Conservation (phyloP, 768 basidiomycete species). For the Podaxis sp. region DNA sequence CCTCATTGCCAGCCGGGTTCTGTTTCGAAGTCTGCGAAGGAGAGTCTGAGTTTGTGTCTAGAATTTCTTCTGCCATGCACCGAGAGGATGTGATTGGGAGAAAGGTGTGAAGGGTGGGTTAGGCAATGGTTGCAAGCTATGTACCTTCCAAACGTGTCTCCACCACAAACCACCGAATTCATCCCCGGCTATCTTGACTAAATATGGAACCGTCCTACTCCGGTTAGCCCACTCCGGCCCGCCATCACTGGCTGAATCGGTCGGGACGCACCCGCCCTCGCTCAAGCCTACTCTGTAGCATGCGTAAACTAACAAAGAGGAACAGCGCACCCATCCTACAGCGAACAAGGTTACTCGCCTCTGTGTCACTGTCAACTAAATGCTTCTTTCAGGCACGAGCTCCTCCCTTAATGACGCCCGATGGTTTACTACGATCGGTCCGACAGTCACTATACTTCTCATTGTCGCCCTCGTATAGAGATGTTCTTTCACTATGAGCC, state of each 20-base stretch:
- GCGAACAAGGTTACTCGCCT: too few species aligned
- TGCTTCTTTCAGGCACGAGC: background rate
- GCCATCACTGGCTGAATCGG: background rate
- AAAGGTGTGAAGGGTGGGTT: constrained; percentile 2
- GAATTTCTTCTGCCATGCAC: constrained; percentile 19
- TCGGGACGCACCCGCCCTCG: background rate
- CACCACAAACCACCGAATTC: background rate
- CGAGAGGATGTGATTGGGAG: constrained; percentile 7
- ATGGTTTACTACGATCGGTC: too few species aligned
- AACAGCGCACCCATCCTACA: too few species aligned
- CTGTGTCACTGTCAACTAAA: background rate
- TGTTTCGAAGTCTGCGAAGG: background rate
- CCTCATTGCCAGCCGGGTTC: background rate
- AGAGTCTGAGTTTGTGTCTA: background rate
- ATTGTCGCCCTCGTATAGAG: constrained; percentile 10
- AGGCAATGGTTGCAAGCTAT: background rate
- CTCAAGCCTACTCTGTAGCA: background rate
- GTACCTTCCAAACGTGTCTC: constrained; percentile 4
- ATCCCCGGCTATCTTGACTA: background rate
- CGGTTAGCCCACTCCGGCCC: constrained; percentile 4
- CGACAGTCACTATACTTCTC: background rate
- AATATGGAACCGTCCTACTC: constrained; percentile 8
- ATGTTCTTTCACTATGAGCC: background rate
- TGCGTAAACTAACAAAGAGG: background rate
- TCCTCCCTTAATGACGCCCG: background rate